phyloP scores from a whole-genome alignment of 768 basidiomycete genomes.

The Guyanaporus albipodus region DNA sequence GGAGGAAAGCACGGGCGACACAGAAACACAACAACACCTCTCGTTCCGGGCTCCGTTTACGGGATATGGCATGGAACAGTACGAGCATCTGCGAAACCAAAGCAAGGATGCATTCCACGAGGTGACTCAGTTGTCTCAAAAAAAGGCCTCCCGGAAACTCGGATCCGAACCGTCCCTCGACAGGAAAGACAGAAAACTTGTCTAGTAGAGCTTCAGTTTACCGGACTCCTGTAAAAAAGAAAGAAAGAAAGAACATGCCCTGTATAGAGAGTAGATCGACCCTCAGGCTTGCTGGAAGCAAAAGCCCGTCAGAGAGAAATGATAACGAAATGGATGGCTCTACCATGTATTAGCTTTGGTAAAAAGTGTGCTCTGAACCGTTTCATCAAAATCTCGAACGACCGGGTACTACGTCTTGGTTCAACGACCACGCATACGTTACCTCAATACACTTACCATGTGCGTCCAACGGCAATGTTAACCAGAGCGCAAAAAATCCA shows the following conservation, averaged over 20 bases:
- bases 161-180: slow-evolving; percentile 25
- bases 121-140: slow-evolving; percentile 23
- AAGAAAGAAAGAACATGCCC: slow-evolving; percentile 6
- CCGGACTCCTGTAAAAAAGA: neutral
- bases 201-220: slow-evolving; percentile 10
- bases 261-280: slow-evolving; percentile 20
- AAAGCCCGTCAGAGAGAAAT: slow-evolving; percentile 7
- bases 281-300: slow-evolving; percentile 21
- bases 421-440: slow-evolving; percentile 2
- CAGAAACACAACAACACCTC: slow-evolving; percentile 27
- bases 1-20: slow-evolving; percentile 28
- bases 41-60: slow-evolving; percentile 25
- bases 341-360: slow-evolving; percentile 39
- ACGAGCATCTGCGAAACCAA: slow-evolving; percentile 26
- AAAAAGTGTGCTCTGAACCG: slow-evolving; percentile 37
- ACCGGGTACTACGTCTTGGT: slow-evolving; percentile 14
- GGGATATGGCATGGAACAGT: slow-evolving; percentile 15
- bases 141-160: slow-evolving; percentile 36
- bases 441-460: slow-evolving; percentile 14
- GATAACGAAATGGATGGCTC: neutral
- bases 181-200: slow-evolving; percentile 12
- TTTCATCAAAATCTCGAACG: slow-evolving; percentile 21
- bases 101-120: slow-evolving; percentile 21
- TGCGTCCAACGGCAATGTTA: slow-evolving; percentile 20
- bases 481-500: slow-evolving; percentile 29